Base-by-base conservation (phyloP, 192 early-diverging fungal species). In the Entomortierella beljakovae region DNA sequence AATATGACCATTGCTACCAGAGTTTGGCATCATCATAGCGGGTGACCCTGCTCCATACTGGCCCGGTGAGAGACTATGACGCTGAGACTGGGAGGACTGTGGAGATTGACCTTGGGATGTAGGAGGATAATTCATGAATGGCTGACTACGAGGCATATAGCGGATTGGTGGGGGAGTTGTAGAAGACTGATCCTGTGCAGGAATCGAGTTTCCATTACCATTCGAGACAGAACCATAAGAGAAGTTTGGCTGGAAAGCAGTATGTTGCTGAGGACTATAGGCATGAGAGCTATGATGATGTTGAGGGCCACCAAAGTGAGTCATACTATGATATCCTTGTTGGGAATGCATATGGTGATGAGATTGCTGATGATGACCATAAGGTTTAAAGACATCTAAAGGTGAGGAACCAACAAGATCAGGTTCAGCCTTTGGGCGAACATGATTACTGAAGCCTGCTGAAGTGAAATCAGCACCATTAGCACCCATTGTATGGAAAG, bases 11-110 rank as follows among this genome's bases (percentile, higher is more conserved):
- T 66, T 74, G 37, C 34, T 59, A 31, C 62, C 62, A 25, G 75
- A 68, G 75, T 49, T 65, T 20, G 75, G 75, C 75, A 79, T 79
- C 75, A 79, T 79, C 75, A 79, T 70, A 3, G 75, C 75, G 22
- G 74, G 74, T 29, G 74, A 77, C 48, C 66, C 74, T 50, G 46
- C 68, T 20, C 61, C 61, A 8, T 79, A 63, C n/a, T 63, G 61
- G 4, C 67, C 67, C 16, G 75, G 75, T 0, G 75, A 79, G 28
- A 79, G 23, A 23, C 75, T 79, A 40, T 79, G 75, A 7, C 67
- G 75, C 64, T 79, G 75, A 33, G 58, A 57, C 33, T 60, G 57
- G 32, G 64, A 62, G 9, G 75, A 79, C 59, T 76, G 72, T 22
- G 75, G 68, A n/a, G 75, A 79, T 38, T 60, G 63, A 4, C 57